These are phyloP conservation scores for Coniochaeta sp. DNA, from an alignment of 2,329 filamentous ascomycete species.

Conservation along the genomic window DNA sequence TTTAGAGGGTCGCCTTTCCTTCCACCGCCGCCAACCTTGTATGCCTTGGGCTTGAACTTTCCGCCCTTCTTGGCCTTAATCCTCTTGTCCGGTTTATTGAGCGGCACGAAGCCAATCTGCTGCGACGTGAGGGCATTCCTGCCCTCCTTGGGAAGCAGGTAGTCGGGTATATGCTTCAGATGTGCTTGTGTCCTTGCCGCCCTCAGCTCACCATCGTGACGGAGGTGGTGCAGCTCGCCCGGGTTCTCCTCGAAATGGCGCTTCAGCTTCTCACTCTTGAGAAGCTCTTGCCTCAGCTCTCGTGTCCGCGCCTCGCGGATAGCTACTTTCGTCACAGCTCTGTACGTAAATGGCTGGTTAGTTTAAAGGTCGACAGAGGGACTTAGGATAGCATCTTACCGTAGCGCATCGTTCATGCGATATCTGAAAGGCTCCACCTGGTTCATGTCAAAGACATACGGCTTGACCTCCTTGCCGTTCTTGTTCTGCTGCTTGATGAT, in stretches of 20 bases:
- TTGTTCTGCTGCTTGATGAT: slow-evolving; percentile 75
- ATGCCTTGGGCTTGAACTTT: slow-evolving; percentile 10
- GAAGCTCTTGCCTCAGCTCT: slow-evolving; percentile 80
- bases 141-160: slow-evolving; percentile 73
- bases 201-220: slow-evolving; percentile 83
- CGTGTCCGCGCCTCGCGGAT: slow-evolving; percentile 84
- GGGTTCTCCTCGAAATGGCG: slow-evolving; percentile 97
- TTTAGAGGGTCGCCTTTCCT: slow-evolving; percentile 2
- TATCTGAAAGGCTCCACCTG: slow-evolving; percentile 93
- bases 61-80: slow-evolving; percentile 27
- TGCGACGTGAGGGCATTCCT: slow-evolving; percentile 59
- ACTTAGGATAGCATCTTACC: background rate
- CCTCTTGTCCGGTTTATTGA: slow-evolving; percentile 48
- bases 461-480: slow-evolving; percentile 72
- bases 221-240: slow-evolving; percentile 74
- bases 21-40: slow-evolving; percentile 1
- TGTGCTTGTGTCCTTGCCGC: slow-evolving; percentile 81
- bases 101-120: slow-evolving; percentile 70
- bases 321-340: slow-evolving; percentile 78
- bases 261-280: slow-evolving; percentile 91
- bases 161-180: slow-evolving; percentile 90
- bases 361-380: background rate
- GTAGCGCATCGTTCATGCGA: slow-evolving; percentile 75
- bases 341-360: background rate
- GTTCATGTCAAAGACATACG: slow-evolving; percentile 91